A percentile compares a stretch with the other conserved stretches of the same genome.
Conservation (phyloP, 169 alveolate genomes). For the Cystoisospora suis region DNA sequence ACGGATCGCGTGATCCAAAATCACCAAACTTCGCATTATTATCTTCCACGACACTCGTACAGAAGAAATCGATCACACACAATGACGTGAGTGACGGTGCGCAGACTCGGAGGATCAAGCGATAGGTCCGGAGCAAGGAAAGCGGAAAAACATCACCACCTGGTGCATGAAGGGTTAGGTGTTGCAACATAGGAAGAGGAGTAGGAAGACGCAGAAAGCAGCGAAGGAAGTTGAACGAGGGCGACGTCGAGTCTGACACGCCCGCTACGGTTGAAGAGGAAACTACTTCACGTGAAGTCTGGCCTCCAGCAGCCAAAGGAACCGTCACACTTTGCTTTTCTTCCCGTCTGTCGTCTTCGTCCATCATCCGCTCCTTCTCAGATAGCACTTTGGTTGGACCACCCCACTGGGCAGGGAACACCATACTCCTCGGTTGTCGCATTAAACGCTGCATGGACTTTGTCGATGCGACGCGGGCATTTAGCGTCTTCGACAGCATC, state of each 20-base stretch:
- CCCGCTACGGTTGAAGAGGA: too few species aligned
- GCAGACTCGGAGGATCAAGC: background rate
- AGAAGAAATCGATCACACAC: background rate
- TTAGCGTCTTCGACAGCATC: background rate
- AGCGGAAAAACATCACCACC: background rate
- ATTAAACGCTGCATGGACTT: background rate
- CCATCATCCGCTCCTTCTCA: too few species aligned
- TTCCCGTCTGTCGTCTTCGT: too few species aligned
- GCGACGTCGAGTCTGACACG: background rate
- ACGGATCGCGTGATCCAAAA: too few species aligned
- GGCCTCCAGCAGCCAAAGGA: too few species aligned
- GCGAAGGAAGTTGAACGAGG: background rate
- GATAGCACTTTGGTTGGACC: too few species aligned
- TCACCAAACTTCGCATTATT: too few species aligned
- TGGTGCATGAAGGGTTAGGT: background rate
- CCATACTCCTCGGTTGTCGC: background rate
- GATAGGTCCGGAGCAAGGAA: constrained; percentile 9
- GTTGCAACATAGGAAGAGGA: background rate
- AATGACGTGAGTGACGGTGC: background rate
- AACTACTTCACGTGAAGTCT: too few species aligned
- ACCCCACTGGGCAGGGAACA: constrained; percentile 23
- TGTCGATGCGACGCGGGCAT: background rate
- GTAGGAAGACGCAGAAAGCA: background rate
- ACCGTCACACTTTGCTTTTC: too few species aligned
- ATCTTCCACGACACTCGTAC: background rate